Base-by-base conservation (phyloP, 495 filamentous ascomycete genomes). In the Pyronema omphalodes region DNA sequence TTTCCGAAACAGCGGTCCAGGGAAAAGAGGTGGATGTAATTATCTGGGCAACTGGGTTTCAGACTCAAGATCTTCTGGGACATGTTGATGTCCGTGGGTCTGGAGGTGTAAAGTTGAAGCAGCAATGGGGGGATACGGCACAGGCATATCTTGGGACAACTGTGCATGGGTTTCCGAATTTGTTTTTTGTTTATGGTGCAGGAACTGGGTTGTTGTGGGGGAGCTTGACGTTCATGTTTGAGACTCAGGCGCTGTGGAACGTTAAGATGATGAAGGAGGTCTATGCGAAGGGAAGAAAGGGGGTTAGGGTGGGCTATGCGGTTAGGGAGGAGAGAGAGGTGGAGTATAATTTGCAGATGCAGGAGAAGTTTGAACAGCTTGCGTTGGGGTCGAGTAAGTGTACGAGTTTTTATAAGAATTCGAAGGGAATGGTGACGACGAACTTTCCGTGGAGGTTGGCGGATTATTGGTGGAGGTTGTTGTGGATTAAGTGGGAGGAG, bases 101-200 rank as follows among this genome's bases (percentile, higher is more conserved):
- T 7, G 58, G 69, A 8, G 67, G 67, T 6, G 60, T 62, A 7
- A 61, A 56, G 15, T 60, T 74, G 0, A 62, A 60, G 33, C 37
- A 63, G 37, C 67, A 73, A n/a, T 66, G 69, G 49, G 68, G 73
- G 2, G 67, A 71, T 8, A 46, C 67, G 7, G 62, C 61, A 0
- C 60, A 60, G 50, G 66, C 68, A 4, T 76, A 71, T 44, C 64
- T 75, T 39, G 60, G 62, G 8, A 61, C 72, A 9, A 62, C 63
- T 18, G 65, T 62, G 3, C 61, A 60, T 19, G 59, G 64, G 3
- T 68, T 72, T 41, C 72, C 74, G 0, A 75, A 75, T 53, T 71
- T 68, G 14, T 70, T 76, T 52, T 70, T 71, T 60, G 65, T 80
- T 40, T 68, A 71, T 33, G 79, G 79, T 4, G 78, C 78, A 1